Percentiles rank a stretch among this genome's conserved stretches.
These are phyloP conservation scores for Melastoma candidum DNA, from an alignment of 441 rosid genomes.

Conservation along the genomic window DNA sequence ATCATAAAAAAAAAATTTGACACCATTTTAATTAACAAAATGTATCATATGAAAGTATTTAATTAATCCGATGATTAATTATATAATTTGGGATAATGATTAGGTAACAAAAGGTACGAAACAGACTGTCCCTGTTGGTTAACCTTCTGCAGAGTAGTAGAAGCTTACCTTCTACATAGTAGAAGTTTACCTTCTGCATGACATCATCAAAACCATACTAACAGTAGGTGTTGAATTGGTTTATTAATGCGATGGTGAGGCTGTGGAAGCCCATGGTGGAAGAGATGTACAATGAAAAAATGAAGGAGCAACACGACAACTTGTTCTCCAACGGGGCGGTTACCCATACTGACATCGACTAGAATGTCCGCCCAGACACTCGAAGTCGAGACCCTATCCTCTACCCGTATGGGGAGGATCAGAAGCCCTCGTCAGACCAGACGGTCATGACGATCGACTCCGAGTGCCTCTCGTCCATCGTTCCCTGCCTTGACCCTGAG, in stretches of 20 bases:
- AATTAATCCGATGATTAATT: too few relatives aligned
- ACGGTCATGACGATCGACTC: slow-evolving; percentile 55
- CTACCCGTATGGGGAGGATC: slow-evolving; percentile 21
- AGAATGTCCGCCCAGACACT: slow-evolving; percentile 13
- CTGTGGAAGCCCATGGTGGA: slow-evolving; percentile 99
- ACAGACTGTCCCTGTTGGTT: too few relatives aligned
- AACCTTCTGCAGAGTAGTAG: too few relatives aligned
- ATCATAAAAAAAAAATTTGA: too few relatives aligned
- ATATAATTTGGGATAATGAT: too few relatives aligned
- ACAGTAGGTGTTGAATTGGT: slow-evolving; percentile 91
- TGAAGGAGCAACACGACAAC: slow-evolving; percentile 45
- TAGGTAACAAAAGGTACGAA: too few relatives aligned
- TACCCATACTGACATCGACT: slow-evolving; percentile 23
- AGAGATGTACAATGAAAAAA: slow-evolving; percentile 88
- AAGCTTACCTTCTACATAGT: too few relatives aligned
- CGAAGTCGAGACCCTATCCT: neutral
- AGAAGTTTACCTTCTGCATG: too few relatives aligned
- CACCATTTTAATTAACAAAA: too few relatives aligned
- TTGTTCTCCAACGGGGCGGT: slow-evolving; percentile 22
- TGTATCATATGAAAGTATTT: too few relatives aligned
- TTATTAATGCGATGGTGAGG: slow-evolving; percentile 97
- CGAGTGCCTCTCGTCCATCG: slow-evolving; percentile 78
- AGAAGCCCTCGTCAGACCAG: slow-evolving; percentile 65
- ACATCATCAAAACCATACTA: too few relatives aligned
- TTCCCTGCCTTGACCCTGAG: slow-evolving; percentile 32